A percentile compares a stretch with the other conserved stretches of the same genome.
Conservation (phyloP, 345 rosid genomes). For the Moringa oleifera region DNA sequence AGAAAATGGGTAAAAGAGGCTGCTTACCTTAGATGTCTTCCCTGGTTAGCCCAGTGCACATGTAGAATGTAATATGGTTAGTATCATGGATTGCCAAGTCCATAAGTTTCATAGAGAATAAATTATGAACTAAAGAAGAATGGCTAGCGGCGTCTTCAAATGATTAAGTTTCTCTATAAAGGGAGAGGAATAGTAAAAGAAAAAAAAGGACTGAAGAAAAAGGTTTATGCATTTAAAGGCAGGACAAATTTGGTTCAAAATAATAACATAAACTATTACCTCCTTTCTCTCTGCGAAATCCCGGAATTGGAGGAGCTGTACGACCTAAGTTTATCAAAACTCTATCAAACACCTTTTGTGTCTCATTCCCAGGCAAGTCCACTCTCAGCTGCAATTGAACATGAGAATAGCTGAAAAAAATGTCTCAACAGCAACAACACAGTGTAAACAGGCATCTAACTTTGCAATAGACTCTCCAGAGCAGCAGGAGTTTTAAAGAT, state of each 20-base stretch:
- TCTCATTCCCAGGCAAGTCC: conserved; percentile 47
- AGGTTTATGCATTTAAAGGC: background rate
- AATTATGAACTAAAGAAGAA: conserved; percentile 9
- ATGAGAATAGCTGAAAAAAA: background rate
- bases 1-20: background rate
- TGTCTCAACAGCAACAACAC: background rate
- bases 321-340: conserved; percentile 47
- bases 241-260: background rate
- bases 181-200: background rate
- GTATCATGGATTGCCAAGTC: conserved; percentile 14
- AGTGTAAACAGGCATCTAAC: background rate
- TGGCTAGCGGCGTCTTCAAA: background rate
- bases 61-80: conserved; percentile 21
- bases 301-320: conserved; percentile 59
- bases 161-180: background rate
- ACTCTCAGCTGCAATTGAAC: conserved; percentile 44
- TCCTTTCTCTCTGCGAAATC: conserved; percentile 61
- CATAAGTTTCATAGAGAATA: conserved; percentile 10
- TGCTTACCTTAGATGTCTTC: conserved; percentile 52
- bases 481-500: background rate
- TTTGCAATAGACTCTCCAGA: background rate
- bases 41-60: conserved; percentile 35
- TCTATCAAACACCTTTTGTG: conserved; percentile 41
- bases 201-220: background rate
- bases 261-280: conserved; percentile 27